Evolutionary conservation across 1,284 basidiomycete species (phyloP).

Genomic region (Leccinum pachyderme): DNA sequence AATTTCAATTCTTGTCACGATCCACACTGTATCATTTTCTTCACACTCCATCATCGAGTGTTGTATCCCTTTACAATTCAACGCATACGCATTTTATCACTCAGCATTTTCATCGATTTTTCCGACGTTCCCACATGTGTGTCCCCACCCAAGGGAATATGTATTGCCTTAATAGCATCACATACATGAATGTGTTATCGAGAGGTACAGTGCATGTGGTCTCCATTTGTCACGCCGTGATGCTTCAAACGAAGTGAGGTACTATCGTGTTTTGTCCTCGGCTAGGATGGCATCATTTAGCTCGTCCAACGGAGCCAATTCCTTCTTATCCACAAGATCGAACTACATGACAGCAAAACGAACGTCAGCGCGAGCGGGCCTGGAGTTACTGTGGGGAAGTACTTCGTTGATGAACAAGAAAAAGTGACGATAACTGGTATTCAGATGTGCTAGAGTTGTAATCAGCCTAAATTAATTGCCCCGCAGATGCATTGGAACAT

Average conservation of each 20-base stretch:
- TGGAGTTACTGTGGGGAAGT: conserved; percentile 13
- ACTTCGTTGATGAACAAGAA: conserved; percentile 96
- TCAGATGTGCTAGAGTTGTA: conserved; percentile 81
- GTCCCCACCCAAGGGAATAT: conserved; percentile 7
- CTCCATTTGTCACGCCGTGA: background rate
- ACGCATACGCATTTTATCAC: conserved; percentile 1
- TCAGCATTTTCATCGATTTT: conserved; percentile 2
- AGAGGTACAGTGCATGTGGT: conserved; percentile 9
- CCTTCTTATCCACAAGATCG: conserved; percentile 95
- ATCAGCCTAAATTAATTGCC: conserved; percentile 2
- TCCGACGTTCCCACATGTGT: background rate
- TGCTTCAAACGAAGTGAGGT: background rate
- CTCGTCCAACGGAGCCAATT: conserved; percentile 93
- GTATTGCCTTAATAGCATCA: conserved; percentile 6
- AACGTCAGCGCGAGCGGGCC: conserved; percentile 7
- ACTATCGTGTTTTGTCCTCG: conserved; percentile 64
- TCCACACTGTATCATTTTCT: background rate
- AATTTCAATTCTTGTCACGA: background rate
- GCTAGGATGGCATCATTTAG: conserved; percentile 94
- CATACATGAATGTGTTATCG: conserved; percentile 14
- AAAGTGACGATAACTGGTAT: conserved; percentile 98
- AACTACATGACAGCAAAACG: conserved; percentile 54
- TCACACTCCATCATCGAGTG: background rate
- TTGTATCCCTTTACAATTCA: conserved; percentile 1
- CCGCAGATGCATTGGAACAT: conserved; percentile 15